These are phyloP conservation scores for Trichoderma gracile DNA, from an alignment of 2,329 filamentous ascomycete species.

Conservation along the genomic window DNA sequence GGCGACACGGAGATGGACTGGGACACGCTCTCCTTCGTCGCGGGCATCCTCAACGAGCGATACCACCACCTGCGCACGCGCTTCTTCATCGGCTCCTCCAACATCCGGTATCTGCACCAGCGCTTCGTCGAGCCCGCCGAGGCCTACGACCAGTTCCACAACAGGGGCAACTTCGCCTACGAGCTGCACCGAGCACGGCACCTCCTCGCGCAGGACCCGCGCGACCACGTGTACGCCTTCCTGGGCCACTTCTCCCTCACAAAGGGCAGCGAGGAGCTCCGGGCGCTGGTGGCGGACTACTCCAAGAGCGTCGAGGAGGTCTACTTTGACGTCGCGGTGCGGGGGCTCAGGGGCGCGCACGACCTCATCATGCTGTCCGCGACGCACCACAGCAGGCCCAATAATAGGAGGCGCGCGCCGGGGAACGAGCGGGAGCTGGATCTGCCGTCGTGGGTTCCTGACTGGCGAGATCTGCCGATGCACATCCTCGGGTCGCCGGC, in stretches of 20 bases:
- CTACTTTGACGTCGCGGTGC: constrained; percentile 38
- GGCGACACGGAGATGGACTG: constrained; percentile 38
- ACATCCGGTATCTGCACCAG: constrained; percentile 37
- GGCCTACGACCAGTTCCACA: constrained; percentile 33
- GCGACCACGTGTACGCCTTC: constrained; percentile 42
- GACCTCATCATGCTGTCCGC: constrained; percentile 38
- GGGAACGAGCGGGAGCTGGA: background rate
- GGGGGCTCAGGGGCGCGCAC: constrained; percentile 34
- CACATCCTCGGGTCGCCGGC: constrained; percentile 39
- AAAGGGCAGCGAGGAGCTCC: constrained; percentile 31
- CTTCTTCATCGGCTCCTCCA: constrained; percentile 38
- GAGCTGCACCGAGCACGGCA: constrained; percentile 41
- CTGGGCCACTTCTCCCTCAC: constrained; percentile 40
- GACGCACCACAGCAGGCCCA: constrained; percentile 28
- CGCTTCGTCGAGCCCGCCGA: constrained; percentile 40
- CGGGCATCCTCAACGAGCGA: constrained; percentile 37
- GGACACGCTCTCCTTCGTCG: constrained; percentile 37
- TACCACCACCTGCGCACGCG: constrained; percentile 38
- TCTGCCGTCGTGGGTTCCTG: constrained; percentile 43
- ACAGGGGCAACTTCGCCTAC: constrained; percentile 40
- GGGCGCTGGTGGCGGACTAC: constrained; percentile 36
- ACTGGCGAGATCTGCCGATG: constrained; percentile 39
- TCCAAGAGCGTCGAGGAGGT: constrained; percentile 36
- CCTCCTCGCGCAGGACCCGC: constrained; percentile 37
- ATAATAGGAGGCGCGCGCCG: background rate